These are phyloP conservation scores for Lactifluus subvellereus DNA, from an alignment of 768 basidiomycete genomes.

Conservation along the genomic window DNA sequence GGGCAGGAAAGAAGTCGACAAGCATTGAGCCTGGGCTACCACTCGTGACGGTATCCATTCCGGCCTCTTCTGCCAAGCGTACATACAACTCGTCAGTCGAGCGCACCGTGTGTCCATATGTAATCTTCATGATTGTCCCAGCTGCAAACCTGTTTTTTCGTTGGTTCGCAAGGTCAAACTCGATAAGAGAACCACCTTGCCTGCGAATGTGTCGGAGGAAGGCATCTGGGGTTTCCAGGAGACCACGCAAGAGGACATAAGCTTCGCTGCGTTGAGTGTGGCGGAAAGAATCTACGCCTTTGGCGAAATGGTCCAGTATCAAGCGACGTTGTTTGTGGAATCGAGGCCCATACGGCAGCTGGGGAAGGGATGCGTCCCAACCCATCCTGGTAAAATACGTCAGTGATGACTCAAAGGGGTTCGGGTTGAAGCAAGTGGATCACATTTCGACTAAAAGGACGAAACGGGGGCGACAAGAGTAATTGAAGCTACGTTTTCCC, in stretches of 20 bases:
- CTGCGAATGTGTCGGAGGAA: constrained; percentile 28
- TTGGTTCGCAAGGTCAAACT: neutral
- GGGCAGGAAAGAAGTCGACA: constrained; percentile 33
- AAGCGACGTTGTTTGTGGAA: constrained; percentile 30
- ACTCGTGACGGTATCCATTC: constrained; percentile 23
- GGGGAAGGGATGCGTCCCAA: constrained; percentile 19
- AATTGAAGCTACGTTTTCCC: constrained; percentile 31
- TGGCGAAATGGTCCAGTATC: constrained; percentile 28
- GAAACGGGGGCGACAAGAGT: constrained; percentile 33
- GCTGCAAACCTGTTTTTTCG: constrained; percentile 27
- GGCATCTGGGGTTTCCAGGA: constrained; percentile 29
- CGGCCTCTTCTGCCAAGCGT: constrained; percentile 28
- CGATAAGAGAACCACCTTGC: constrained; percentile 9
- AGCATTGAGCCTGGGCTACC: constrained; percentile 30
- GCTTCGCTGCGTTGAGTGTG: constrained; percentile 29
- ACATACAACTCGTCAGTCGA: constrained; percentile 31
- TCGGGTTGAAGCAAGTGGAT: neutral
- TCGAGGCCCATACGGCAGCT: constrained; percentile 28
- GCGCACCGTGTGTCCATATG: constrained; percentile 31
- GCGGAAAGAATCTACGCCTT: constrained; percentile 22
- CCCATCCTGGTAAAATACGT: constrained; percentile 21
- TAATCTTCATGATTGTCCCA: constrained; percentile 30
- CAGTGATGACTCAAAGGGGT: neutral
- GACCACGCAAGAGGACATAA: constrained; percentile 26
- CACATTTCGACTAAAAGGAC: constrained; percentile 30